These are phyloP conservation scores for Cyathus striatus DNA, from an alignment of 768 basidiomycete genomes.

Conservation along the genomic window DNA sequence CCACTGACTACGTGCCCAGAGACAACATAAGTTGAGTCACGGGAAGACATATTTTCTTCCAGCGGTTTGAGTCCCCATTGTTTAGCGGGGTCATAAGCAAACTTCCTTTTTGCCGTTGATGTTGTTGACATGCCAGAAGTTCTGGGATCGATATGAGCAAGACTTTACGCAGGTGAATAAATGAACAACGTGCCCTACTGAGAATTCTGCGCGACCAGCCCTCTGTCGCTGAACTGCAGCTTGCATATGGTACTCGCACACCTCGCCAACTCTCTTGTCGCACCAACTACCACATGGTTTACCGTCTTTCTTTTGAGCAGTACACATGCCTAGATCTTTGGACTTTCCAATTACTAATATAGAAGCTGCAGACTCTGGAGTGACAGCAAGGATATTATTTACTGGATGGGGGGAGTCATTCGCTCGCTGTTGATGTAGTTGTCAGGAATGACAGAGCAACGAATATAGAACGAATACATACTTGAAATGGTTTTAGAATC, in stretches of 20 bases:
- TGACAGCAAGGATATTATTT: slow-evolving; percentile 80
- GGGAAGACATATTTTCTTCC: slow-evolving; percentile 19
- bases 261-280: slow-evolving; percentile 80
- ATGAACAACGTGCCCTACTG: slow-evolving; percentile 57
- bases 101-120: slow-evolving; percentile 45
- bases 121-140: slow-evolving; percentile 67
- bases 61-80: slow-evolving; percentile 76
- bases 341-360: slow-evolving; percentile 85
- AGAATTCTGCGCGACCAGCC: slow-evolving; percentile 81
- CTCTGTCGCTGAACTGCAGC: slow-evolving; percentile 71
- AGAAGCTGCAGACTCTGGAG: slow-evolving; percentile 75
- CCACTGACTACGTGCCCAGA: slow-evolving; percentile 72
- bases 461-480: slow-evolving; percentile 22
- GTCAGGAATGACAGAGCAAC: slow-evolving; percentile 1
- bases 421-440: slow-evolving; percentile 27
- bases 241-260: slow-evolving; percentile 91
- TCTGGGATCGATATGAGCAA: slow-evolving; percentile 26
- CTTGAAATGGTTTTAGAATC: slow-evolving; percentile 83
- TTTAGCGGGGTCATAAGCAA: slow-evolving; percentile 60
- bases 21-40: slow-evolving; percentile 68
- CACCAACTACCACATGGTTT: slow-evolving; percentile 84
- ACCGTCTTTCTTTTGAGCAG: slow-evolving; percentile 72
- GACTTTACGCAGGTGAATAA: background rate
- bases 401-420: slow-evolving; percentile 66
- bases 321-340: slow-evolving; percentile 83